Percentiles rank a stretch among this genome's conserved stretches.
Evolutionary conservation across 1,284 basidiomycete species (phyloP).

Genomic region (Moniliophthora roreri): DNA sequence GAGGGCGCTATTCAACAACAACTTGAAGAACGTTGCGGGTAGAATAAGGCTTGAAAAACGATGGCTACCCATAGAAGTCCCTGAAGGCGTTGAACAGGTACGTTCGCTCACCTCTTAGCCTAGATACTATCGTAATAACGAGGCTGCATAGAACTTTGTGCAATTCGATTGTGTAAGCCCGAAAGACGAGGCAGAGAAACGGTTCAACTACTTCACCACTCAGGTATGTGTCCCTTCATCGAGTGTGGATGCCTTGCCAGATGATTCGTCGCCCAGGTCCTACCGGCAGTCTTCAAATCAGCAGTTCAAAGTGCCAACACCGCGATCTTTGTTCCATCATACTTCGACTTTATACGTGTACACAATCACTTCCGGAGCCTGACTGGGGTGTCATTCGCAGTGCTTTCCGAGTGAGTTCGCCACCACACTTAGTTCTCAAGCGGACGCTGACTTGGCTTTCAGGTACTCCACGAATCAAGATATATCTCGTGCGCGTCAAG

Average conservation of each 20-base stretch:
- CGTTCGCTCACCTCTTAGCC: conserved; percentile 17
- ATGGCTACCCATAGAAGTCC: conserved; percentile 76
- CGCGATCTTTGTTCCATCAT: conserved; percentile 89
- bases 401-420: conserved; percentile 81
- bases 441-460: conserved; percentile 3
- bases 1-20: conserved; percentile 73
- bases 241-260: background rate
- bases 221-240: conserved; percentile 51
- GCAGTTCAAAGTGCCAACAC: conserved; percentile 91
- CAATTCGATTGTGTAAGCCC: conserved; percentile 75
- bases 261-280: conserved; percentile 45
- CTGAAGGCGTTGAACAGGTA: conserved; percentile 79
- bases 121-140: background rate
- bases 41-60: conserved; percentile 69
- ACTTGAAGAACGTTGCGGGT: conserved; percentile 83
- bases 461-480: conserved; percentile 94
- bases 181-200: conserved; percentile 82
- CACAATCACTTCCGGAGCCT: conserved; percentile 83
- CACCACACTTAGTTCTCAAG: background rate
- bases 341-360: conserved; percentile 95
- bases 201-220: conserved; percentile 85
- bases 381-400: conserved; percentile 69
- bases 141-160: conserved; percentile 56
- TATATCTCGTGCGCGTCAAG: conserved; percentile 89
- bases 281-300: conserved; percentile 83